These are phyloP conservation scores for Suillus subalutaceus DNA, from an alignment of 768 basidiomycete species.

Conservation along the genomic window DNA sequence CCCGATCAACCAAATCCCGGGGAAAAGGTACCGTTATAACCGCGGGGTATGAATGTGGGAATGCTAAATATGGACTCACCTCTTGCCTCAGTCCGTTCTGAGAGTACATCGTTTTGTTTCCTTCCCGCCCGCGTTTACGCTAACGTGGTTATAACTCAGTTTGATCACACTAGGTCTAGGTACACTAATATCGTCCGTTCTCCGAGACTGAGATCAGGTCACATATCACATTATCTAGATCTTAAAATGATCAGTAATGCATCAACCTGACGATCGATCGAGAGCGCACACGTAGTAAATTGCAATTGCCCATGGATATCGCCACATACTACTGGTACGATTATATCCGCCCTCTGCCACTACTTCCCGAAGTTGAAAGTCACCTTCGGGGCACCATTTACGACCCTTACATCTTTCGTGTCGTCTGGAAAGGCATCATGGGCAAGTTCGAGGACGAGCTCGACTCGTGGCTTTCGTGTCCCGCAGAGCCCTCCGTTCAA, in stretches of 20 bases:
- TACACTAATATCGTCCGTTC: no score
- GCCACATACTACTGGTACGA: constrained; percentile 49
- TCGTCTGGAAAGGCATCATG: no score
- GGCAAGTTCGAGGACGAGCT: no score
- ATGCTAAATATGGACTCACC: no score
- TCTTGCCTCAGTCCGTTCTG: no score
- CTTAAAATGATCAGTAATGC: constrained; percentile 4
- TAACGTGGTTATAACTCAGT: no score
- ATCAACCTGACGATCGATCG: constrained; percentile 5
- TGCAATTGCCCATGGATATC: constrained; percentile 90
- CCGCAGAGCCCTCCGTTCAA: constrained; percentile 29
- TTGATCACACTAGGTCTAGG: no score
- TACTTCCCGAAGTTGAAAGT: constrained; percentile 57
- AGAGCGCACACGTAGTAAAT: constrained; percentile 76
- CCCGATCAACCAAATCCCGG: constrained; percentile 92
- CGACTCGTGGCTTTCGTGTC: constrained; percentile 70
- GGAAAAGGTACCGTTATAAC: constrained; percentile 65
- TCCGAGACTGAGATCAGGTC: no score
- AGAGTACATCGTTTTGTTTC: no score
- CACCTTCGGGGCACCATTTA: constrained; percentile 80
- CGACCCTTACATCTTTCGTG: constrained; percentile 82
- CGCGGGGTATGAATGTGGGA: no score
- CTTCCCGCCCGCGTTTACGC: no score
- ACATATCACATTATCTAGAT: no score
- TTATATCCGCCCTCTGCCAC: constrained; percentile 76